Base-by-base conservation (phyloP, 352 stramenopile species). In the Elongisporangium anandrum region DNA sequence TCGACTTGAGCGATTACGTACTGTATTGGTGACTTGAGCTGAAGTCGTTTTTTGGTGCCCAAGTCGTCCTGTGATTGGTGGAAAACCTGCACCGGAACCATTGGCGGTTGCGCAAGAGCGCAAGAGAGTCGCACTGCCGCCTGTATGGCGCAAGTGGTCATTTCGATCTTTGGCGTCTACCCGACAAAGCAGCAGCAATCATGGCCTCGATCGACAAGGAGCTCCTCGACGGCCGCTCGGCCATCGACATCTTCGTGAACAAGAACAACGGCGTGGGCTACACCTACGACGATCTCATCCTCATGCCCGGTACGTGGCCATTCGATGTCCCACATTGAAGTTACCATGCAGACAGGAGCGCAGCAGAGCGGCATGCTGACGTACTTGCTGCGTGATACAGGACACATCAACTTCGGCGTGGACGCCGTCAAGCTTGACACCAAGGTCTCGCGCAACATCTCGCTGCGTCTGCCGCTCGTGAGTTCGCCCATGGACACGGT, bases 401-500 rank as follows among this genome's bases (percentile, higher is more conserved):
- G 91, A 49, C 91, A 99, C 79, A 98, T 99, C 63, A 73, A 90
- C 62, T 99, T 99, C 72, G 81, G 81, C 48, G 81, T 98, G 15
- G 80, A 97, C 52, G 82, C 97, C 24, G 95, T 99, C 47, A 83
- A 97, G 57, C 90, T 99, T 57, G 94, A 97, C 41, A 98, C 96
- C 20, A 94, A 94, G 62, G 84, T 96, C 50, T 86, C 94, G 52
- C 84, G 77, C 63, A 98, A 98, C 70, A 99, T 99, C 63, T 91
- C 76, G 50, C 73, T 99, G 61, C 96, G 97, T 12, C 62, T 97
- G 54, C 97, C 97, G 22, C 93, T 99, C 26, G 94, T 99, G 24
- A 98, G 88, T 17, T 99, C 96, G 57, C 97, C 97, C 22, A 99
- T 99, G 98, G 98, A 99, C 83, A 99, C 98, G 51, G 98, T 99